Evolutionary conservation across 2,329 filamentous ascomycete species (phyloP), one percentile per base, ranked within the genome.

Genomic region (Cordyceps javanica): DNA sequence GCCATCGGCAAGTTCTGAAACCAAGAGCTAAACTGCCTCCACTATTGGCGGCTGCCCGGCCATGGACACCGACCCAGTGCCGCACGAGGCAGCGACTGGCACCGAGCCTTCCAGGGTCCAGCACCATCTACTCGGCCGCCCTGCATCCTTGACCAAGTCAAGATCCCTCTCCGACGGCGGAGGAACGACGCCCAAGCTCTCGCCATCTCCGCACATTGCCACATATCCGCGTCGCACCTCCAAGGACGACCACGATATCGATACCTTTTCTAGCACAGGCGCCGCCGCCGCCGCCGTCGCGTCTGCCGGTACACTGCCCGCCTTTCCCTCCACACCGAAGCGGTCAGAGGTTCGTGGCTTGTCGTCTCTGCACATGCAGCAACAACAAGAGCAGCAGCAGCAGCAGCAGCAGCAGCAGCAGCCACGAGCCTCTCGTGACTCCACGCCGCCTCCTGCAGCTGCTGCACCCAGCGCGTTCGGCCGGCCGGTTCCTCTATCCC

Each of bases 401-500:
- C 49, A 39, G 16, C 48, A 41, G 23, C 49, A 41, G n/a, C 50
- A 34, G 30, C 51, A 6, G 39, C 51, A 25, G 14, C 39, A 21
- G 42, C 34, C 42, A 39, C 53, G 44, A 28, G 28, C 26, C 16
- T 61, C 65, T 58, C 68, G 70, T 50, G 67, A 72, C 42, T 70
- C 66, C 42, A 74, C 72, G 36, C 71, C 70, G 58, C 72, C 74
- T 28, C 64, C 70, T 28, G 54, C 59, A 19, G 54, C 61, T 26
- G 63, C 63, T 39, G 65, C 67, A 49, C 67, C 69, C 19, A 50
- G 48, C 60, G 63, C 68, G n/a, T 70, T 71, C 58, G 69, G 70
- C 53, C 86, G 82, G 66, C 77, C 85, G n/a, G 75, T 75, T 26
- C 90, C 91, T 64, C 79, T 93, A 60, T 96, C 91, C 2, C 91